Evolutionary conservation across 202 grass and related monocot species (phyloP).

Genomic region (Zoysia matrella): DNA sequence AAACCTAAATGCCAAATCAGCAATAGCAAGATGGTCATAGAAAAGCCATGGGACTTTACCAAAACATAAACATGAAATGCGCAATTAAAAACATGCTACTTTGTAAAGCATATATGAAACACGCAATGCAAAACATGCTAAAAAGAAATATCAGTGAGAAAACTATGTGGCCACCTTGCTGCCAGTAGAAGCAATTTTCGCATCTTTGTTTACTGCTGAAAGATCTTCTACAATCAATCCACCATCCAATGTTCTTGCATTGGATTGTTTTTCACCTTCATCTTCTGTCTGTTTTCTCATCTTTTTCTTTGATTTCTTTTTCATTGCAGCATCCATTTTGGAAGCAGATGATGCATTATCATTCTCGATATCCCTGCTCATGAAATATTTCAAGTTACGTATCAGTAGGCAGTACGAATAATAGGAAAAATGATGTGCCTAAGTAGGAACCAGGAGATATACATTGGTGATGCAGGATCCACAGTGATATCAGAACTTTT

Average conservation of each 20-base stretch:
- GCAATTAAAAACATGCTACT: conserved; percentile 12
- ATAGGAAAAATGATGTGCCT: background rate
- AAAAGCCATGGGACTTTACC: background rate
- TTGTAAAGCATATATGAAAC: background rate
- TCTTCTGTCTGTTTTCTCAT: conserved; percentile 12
- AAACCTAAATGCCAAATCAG: background rate
- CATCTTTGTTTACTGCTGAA: conserved; percentile 54
- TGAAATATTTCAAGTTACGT: conserved; percentile 20
- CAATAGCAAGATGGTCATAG: background rate
- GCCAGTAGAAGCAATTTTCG: conserved; percentile 64
- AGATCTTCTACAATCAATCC: conserved; percentile 68
- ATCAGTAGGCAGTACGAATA: conserved; percentile 15
- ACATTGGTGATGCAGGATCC: background rate
- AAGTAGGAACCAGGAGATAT: conserved; percentile 37
- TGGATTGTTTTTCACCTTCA: conserved; percentile 40
- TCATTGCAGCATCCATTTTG: conserved; percentile 25
- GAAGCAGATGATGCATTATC: conserved; percentile 27
- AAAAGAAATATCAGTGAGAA: conserved; percentile 21
- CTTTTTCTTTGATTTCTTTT: conserved; percentile 59
- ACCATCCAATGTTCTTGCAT: conserved; percentile 56
- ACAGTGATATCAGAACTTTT: conserved; percentile 53
- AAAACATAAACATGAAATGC: background rate
- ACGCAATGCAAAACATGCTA: conserved; percentile 16
- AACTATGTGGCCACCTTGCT: conserved; percentile 45
- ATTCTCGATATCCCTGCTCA: conserved; percentile 46